A percentile compares a stretch with the other conserved stretches of the same genome.
Evolutionary conservation across 2,329 filamentous ascomycete species (phyloP).

Genomic region (Trichoderma sp.): DNA sequence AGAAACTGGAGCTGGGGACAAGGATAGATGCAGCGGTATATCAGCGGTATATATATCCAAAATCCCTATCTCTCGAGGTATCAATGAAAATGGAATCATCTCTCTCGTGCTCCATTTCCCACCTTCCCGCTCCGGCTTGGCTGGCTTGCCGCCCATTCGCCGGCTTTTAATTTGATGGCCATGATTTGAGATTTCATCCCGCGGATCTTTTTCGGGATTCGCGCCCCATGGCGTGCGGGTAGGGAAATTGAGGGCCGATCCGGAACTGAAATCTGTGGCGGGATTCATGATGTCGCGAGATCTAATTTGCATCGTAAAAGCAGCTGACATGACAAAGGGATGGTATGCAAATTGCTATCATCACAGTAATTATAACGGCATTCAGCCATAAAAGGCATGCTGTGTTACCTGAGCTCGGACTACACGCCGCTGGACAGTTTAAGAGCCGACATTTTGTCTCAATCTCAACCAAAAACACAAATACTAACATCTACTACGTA

Average conservation of each 20-base stretch:
- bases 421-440: too few relatives aligned
- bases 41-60: background rate
- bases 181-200: conserved; percentile 14
- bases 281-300: background rate
- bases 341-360: background rate
- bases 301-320: background rate
- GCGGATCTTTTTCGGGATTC: conserved; percentile 6
- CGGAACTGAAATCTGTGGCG: background rate
- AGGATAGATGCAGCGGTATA: too few relatives aligned
- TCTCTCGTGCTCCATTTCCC: background rate
- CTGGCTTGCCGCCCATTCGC: too few relatives aligned
- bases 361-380: too few relatives aligned
- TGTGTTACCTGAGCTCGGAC: background rate
- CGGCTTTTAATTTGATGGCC: too few relatives aligned
- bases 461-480: background rate
- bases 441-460: background rate
- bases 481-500: background rate
- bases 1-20: background rate
- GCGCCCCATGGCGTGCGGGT: background rate
- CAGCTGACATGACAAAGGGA: background rate
- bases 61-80: too few relatives aligned
- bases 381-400: background rate
- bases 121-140: background rate
- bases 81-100: background rate
- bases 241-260: background rate